Percentiles rank a stretch among this genome's conserved stretches.
Conservation (phyloP, 176 grass and related monocot species). For the Triticum urartu region DNA sequence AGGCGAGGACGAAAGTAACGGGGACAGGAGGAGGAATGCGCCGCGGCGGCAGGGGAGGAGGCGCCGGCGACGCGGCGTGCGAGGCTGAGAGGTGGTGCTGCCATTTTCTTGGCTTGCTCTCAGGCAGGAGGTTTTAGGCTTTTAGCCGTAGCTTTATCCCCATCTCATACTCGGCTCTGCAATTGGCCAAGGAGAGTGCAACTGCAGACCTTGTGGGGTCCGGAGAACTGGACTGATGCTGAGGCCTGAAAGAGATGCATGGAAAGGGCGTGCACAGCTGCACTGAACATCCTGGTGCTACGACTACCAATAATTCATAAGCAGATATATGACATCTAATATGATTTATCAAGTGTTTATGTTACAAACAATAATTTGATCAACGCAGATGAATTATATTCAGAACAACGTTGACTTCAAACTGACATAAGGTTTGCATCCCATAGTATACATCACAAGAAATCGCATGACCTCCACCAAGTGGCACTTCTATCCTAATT, state of each 20-base stretch:
- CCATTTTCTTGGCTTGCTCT: constrained; percentile 23
- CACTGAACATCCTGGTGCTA: not conserved
- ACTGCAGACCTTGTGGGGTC: not conserved
- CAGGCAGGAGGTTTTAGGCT: not conserved
- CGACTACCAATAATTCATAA: not conserved
- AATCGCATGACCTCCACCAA: not conserved
- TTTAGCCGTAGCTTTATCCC: constrained; percentile 37
- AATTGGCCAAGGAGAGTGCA: constrained; percentile 27
- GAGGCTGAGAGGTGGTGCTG: constrained; percentile 37
- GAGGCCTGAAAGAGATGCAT: not conserved
- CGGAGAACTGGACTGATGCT: not conserved
- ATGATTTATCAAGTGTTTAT: not conserved
- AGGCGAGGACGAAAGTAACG: not conserved
- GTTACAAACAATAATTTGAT: not conserved
- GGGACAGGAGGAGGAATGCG: not conserved
- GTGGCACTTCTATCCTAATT: not conserved
- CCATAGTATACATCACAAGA: constrained; percentile 9
- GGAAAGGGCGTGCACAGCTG: not conserved
- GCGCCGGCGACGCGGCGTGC: constrained; percentile 12
- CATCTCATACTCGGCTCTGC: constrained; percentile 9
- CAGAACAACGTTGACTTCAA: not conserved
- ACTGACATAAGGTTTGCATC: not conserved
- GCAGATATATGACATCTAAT: not conserved
- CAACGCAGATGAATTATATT: not conserved
- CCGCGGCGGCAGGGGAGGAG: not conserved